phyloP scores from a whole-genome alignment of 2,329 filamentous ascomycete species.

The Nemania sp. region DNA sequence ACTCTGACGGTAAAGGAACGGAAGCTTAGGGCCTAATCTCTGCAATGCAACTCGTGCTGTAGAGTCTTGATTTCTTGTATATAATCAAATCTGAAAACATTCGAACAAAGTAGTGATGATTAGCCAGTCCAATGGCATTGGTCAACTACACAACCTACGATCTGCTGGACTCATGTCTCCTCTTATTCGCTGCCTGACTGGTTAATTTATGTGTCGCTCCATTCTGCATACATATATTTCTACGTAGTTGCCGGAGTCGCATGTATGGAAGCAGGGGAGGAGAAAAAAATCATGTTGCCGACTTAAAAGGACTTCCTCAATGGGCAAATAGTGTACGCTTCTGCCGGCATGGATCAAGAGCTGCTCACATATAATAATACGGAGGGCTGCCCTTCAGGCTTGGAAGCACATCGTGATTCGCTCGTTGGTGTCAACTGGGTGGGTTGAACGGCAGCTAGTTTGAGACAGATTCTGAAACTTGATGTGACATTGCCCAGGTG shows the following conservation, averaged over 20 bases:
- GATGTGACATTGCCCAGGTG: background rate
- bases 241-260: too few relatives aligned
- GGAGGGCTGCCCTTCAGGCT: background rate
- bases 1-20: slow-evolving; percentile 22
- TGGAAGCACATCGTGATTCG: background rate
- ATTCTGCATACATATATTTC: too few relatives aligned
- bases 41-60: slow-evolving; percentile 26
- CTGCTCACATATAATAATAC: too few relatives aligned
- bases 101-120: slow-evolving; percentile 15
- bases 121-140: slow-evolving; percentile 12
- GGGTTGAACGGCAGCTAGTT: slow-evolving; percentile 30
- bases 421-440: background rate
- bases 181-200: background rate
- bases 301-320: too few relatives aligned
- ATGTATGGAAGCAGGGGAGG: too few relatives aligned
- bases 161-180: slow-evolving; percentile 11
- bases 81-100: slow-evolving; percentile 28
- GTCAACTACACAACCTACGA: slow-evolving; percentile 13
- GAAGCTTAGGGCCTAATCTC: slow-evolving; percentile 10
- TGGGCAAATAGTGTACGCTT: too few relatives aligned
- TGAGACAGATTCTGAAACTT: slow-evolving; percentile 32
- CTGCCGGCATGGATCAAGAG: too few relatives aligned
- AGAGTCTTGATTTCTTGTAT: slow-evolving; percentile 37
- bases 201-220: background rate
- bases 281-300: too few relatives aligned